These are phyloP conservation scores for Secale cereale DNA, from an alignment of 176 grass and related monocot species.

Conservation along the genomic window DNA sequence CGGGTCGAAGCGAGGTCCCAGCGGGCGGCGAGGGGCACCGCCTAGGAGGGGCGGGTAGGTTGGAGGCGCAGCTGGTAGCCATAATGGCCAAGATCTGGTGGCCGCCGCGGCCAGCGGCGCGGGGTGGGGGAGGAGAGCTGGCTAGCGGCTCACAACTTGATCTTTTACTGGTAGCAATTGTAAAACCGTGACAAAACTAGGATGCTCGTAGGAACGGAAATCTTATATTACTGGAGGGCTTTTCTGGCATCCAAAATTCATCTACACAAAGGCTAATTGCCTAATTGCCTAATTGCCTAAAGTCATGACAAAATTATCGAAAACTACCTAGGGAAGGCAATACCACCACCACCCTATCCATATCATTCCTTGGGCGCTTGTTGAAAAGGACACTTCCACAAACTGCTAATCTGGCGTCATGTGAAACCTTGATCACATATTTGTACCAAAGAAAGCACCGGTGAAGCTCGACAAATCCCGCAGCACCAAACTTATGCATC, in stretches of 20 bases:
- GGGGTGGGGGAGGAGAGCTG: too few relatives aligned
- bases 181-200: neutral
- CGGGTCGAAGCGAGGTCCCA: too few relatives aligned
- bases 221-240: neutral
- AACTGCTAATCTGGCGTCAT: neutral
- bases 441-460: neutral
- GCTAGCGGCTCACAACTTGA: too few relatives aligned
- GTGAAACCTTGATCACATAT: neutral
- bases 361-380: neutral
- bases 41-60: too few relatives aligned
- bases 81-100: too few relatives aligned
- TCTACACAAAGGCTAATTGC: slow-evolving; percentile 8
- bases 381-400: neutral
- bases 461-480: neutral
- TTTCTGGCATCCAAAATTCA: neutral
- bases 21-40: too few relatives aligned
- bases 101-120: too few relatives aligned
- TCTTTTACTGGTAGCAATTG: too few relatives aligned
- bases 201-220: neutral
- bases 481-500: neutral
- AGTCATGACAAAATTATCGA: neutral
- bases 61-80: too few relatives aligned
- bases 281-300: neutral
- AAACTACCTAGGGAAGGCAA: neutral
- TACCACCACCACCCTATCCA: neutral